Base-by-base conservation (phyloP, 371 early-diverging fungal species). In the Astathelohania contejeani region DNA sequence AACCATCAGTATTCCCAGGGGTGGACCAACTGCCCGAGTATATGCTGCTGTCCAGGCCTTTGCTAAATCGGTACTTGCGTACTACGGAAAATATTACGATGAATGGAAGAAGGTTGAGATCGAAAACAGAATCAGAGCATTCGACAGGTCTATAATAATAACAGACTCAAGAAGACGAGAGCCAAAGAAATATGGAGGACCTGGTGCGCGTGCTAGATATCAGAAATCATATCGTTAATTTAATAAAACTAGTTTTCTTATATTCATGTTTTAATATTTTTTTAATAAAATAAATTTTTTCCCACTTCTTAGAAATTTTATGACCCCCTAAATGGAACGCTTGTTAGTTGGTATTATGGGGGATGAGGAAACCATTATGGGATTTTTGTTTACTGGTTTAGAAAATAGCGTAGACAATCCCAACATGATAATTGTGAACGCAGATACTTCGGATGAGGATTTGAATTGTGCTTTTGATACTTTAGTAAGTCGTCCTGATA, bases 111-210 rank as follows among this genome's bases (percentile, higher is more conserved):
- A 91, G 85, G 87, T 87, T 80, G 94, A 96, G 77, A 84, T 96
- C 78, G 88, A 87, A 81, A 88, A 91, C 64, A 78, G 80, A 58
- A 81, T 96, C 53, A 79, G 88, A 69, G 79, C 81, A 71, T 94
- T 87, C 79, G 98, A 96, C 80, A 89, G 93, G 79, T 84, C 87
- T 70, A 86, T 92, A 56, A 81, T 96, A 53, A 94, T 98, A 62
- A 87, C 94, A 61, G 97, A 96, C 78, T 88, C 95, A 65, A 90
- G 97, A 79, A 91, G 93, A 77, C 86, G 87, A 80, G 99, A 97
- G 78, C 90, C 98, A 80, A 98, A 98, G 92, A 96, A 96, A 82
- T 96, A 92, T 78, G 98, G 93, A 76, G 98, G 98, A 81, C 83
- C 83, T 55, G 96, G 95, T 82, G 98, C 98, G 72, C 88, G 98